A percentile compares a stretch with the other conserved stretches of the same genome.
Evolutionary conservation across 2,329 filamentous ascomycete species (phyloP).

Genomic region (Ascocoryne sarcoides): DNA sequence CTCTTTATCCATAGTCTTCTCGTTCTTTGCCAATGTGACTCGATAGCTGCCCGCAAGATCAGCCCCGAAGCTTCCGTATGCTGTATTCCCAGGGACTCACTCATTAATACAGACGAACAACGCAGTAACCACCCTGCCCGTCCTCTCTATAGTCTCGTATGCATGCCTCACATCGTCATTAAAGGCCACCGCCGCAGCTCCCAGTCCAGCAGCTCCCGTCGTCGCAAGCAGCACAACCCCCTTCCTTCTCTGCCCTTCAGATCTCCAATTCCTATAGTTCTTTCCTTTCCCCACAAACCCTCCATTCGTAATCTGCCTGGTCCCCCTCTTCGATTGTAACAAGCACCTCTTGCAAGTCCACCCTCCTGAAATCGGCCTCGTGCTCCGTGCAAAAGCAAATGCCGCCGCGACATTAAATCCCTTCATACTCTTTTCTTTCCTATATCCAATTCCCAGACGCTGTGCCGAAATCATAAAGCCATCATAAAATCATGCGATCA

Average conservation of each 20-base stretch:
- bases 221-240: constrained; percentile 15
- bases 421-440: constrained; percentile 18
- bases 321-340: constrained; percentile 7
- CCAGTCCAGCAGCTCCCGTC: constrained; percentile 15
- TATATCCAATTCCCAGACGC: too few species aligned
- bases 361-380: background rate
- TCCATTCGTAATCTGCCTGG: background rate
- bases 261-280: constrained; percentile 4
- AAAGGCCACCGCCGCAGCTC: constrained; percentile 34
- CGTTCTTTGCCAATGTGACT: constrained; percentile 64
- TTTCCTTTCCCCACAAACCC: background rate
- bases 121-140: constrained; percentile 66
- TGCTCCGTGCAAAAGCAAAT: constrained; percentile 2
- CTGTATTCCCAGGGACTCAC: constrained; percentile 39
- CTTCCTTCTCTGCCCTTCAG: constrained; percentile 9
- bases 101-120: constrained; percentile 82
- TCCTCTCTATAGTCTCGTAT: constrained; percentile 67
- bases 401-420: constrained; percentile 17
- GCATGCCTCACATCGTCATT: constrained; percentile 65
- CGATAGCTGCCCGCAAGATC: constrained; percentile 60
- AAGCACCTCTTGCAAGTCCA: constrained; percentile 26
- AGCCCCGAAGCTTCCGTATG: background rate
- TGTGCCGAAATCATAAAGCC: too few species aligned
- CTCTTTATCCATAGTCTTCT: constrained; percentile 51
- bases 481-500: too few species aligned